Percentiles rank a stretch among this genome's conserved stretches.
These are phyloP conservation scores for Sporothrix sp. DNA, from an alignment of 2,329 filamentous ascomycete genomes.

Conservation along the genomic window DNA sequence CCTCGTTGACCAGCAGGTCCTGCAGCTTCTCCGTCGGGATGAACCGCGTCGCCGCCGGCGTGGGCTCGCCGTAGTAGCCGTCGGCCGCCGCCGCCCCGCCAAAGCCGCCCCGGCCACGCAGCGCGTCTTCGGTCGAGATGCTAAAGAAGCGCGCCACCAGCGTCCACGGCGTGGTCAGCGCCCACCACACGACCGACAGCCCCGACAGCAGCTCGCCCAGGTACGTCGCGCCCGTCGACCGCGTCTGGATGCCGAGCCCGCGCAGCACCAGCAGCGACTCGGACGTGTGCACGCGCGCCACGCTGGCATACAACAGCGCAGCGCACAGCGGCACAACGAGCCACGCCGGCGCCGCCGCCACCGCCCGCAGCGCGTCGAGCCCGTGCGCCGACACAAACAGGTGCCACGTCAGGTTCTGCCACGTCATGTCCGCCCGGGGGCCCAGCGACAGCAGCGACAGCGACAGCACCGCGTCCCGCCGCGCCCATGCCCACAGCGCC, in stretches of 20 bases:
- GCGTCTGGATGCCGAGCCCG: slow-evolving; percentile 84
- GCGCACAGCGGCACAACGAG: slow-evolving; percentile 29
- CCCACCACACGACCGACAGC: slow-evolving; percentile 25
- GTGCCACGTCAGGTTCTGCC: slow-evolving; percentile 3
- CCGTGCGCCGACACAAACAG: slow-evolving; percentile 1
- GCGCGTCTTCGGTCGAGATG: slow-evolving; percentile 7
- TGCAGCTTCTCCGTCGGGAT: slow-evolving; percentile 89
- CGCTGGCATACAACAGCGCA: slow-evolving; percentile 33
- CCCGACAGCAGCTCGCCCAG: slow-evolving; percentile 28
- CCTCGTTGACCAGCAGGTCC: slow-evolving; percentile 91
- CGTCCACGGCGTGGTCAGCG: slow-evolving; percentile 19
- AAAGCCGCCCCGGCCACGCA: background rate
- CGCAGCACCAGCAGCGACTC: slow-evolving; percentile 84
- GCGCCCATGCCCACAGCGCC: slow-evolving; percentile 38
- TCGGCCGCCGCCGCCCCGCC: background rate
- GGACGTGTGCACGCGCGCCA: slow-evolving; percentile 45
- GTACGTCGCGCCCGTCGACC: slow-evolving; percentile 58
- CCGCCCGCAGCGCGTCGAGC: background rate
- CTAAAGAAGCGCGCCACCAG: slow-evolving; percentile 11
- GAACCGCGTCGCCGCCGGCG: slow-evolving; percentile 31
- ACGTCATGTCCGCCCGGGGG: background rate
- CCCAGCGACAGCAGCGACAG: slow-evolving; percentile 11
- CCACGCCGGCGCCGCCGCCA: slow-evolving; percentile 27
- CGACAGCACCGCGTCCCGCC: background rate
- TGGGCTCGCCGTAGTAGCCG: slow-evolving; percentile 24